Evolutionary conservation across 1,139 yeast species (phyloP).

Genomic region (Sugiyamaella sp.): DNA sequence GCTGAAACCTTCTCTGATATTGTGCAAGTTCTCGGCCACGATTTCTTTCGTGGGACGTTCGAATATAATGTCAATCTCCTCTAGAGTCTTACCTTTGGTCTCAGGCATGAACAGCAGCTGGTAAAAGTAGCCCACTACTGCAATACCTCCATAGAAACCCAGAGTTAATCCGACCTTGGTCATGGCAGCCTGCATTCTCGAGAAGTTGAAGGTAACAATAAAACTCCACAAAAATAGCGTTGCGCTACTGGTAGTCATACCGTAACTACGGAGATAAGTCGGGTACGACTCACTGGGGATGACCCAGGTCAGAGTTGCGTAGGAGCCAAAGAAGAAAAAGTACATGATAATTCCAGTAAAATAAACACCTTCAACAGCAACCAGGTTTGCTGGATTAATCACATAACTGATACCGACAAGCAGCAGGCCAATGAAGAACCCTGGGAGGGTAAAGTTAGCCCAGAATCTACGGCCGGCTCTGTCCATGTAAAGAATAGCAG

Average conservation of each 20-base stretch:
- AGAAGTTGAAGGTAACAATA: conserved; percentile 63
- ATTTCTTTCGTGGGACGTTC: conserved; percentile 35
- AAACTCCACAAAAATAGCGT: conserved; percentile 60
- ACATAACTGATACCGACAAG: conserved; percentile 60
- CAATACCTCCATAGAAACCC: conserved; percentile 68
- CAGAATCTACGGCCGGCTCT: conserved; percentile 54
- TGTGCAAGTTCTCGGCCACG: conserved; percentile 26
- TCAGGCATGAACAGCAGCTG: conserved; percentile 65
- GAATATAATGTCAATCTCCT: conserved; percentile 61
- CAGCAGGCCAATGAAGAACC: conserved; percentile 59
- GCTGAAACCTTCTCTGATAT: conserved; percentile 12
- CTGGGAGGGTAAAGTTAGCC: conserved; percentile 48
- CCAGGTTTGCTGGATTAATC: conserved; percentile 44
- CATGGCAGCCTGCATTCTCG: conserved; percentile 56
- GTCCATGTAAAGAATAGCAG: conserved; percentile 64
- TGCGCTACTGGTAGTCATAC: conserved; percentile 58
- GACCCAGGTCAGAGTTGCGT: conserved; percentile 67
- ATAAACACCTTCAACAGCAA: conserved; percentile 59
- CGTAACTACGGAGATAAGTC: conserved; percentile 52
- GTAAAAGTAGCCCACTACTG: conserved; percentile 58
- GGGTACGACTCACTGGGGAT: conserved; percentile 59
- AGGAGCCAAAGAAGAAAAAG: conserved; percentile 64
- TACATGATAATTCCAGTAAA: conserved; percentile 59
- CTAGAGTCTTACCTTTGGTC: conserved; percentile 74
- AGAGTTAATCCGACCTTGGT: conserved; percentile 61